phyloP scores from a whole-genome alignment of 2,329 filamentous ascomycete genomes.

The Fonsecaea multimorphosa region DNA sequence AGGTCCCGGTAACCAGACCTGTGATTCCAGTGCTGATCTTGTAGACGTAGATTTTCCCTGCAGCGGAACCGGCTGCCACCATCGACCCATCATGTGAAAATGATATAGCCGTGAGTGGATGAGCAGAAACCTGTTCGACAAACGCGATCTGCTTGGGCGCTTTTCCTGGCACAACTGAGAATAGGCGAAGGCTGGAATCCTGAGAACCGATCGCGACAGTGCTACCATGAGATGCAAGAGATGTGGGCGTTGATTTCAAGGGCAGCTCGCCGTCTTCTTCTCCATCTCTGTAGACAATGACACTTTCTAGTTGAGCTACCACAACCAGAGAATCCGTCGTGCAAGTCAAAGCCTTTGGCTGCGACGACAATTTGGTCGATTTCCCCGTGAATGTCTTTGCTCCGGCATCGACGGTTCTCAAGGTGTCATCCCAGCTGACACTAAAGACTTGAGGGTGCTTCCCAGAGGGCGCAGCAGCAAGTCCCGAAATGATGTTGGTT shows the following conservation, averaged over 20 bases:
- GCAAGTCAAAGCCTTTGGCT: conserved; percentile 76
- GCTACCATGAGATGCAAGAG: conserved; percentile 71
- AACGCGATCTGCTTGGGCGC: conserved; percentile 61
- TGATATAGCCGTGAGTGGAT: conserved; percentile 76
- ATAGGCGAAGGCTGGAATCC: conserved; percentile 76
- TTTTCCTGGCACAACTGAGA: conserved; percentile 63
- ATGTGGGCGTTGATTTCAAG: conserved; percentile 69
- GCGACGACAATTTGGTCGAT: conserved; percentile 71
- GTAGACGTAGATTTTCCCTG: conserved; percentile 88
- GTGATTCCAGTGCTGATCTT: conserved; percentile 63
- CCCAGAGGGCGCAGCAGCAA: conserved; percentile 59
- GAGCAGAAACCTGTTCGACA: conserved; percentile 69
- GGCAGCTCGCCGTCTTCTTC: conserved; percentile 65
- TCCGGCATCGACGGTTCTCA: conserved; percentile 77
- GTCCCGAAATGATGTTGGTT: conserved; percentile 82
- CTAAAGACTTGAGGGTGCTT: conserved; percentile 71
- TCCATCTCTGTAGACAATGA: conserved; percentile 63
- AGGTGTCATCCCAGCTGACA: conserved; percentile 91
- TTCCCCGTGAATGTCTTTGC: conserved; percentile 76
- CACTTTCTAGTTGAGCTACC: conserved; percentile 65
- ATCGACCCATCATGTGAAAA: conserved; percentile 80
- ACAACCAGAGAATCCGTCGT: conserved; percentile 60
- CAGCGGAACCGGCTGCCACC: conserved; percentile 80
- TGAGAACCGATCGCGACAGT: conserved; percentile 78
- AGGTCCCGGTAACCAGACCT: conserved; percentile 33